Evolutionary conservation across 225 moss, liverwort and hornwort species (phyloP), one percentile per base, ranked within the genome.

Genomic region (Anthoceros angustus): DNA sequence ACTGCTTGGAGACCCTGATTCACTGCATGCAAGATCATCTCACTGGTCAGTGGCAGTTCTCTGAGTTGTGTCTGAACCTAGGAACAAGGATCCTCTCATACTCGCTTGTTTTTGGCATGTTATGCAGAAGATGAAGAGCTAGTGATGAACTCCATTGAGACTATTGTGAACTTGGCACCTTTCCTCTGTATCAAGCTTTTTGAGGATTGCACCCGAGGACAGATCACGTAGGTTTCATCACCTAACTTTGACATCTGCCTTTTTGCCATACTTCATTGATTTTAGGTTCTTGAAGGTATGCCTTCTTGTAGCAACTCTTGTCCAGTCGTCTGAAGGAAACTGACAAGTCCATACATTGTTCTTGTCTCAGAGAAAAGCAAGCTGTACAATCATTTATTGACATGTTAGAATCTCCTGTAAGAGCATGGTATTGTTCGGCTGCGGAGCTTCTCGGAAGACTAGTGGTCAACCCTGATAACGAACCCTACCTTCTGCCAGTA

Each of bases 391-490:
- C 82, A 7, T 75, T 95, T 40, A 78, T 95, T 74, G 85, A 67
- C 39, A 91, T 95, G 88, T 74, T 95, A 65, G 71, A 73, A 73
- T 91, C 88, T 18, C 85, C 82, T 64, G 77, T 91, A 12, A 75
- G 82, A 66, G 76, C 85, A 68, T 95, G 95, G 95, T 90, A 88
- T 65, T 87, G 91, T 72, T 77, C 78, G 71, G 95, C 91, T 55
- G 86, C 91, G 12, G 95, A 91, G 71, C 75, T 95, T 23, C 85
- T 95, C 23, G 95, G 91, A 23, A 74, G 95, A 43, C 84, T 95
- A 16, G 91, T 91, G 45, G 95, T 95, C 14, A 95, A 95, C 68
- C 95, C 95, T 38, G 95, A 95, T 76, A 95, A 95, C 42, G 95
- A 95, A 68, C 82, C 86, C 62, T 85, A 83, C 50, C 82, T 95